Conservation (phyloP, 2,329 filamentous ascomycete species). For the Didymella pomorum region DNA sequence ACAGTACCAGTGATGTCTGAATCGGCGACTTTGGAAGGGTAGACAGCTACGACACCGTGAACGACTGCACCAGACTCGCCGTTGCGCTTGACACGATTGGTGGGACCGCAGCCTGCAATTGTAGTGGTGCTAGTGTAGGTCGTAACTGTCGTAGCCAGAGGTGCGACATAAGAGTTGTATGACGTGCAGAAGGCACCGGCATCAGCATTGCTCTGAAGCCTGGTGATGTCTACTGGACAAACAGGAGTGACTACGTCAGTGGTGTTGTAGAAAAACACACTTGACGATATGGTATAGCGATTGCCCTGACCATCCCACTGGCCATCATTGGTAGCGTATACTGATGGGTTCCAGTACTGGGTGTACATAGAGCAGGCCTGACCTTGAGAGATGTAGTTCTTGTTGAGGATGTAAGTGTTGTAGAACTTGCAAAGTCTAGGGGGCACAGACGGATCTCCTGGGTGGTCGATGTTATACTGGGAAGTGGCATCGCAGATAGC, state of each 20-base stretch:
- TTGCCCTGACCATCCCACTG: slow-evolving; percentile 5
- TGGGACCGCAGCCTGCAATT: slow-evolving; percentile 1
- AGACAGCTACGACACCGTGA: too few relatives aligned
- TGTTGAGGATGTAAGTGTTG: slow-evolving; percentile 43
- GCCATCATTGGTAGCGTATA: slow-evolving; percentile 6
- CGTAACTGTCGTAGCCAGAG: neutral
- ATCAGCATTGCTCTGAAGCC: neutral
- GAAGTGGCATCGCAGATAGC: slow-evolving; percentile 6
- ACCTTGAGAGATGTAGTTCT: slow-evolving; percentile 39
- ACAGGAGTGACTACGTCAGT: slow-evolving; percentile 4
- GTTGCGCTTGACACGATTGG: too few relatives aligned
- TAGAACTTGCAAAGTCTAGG: slow-evolving; percentile 43
- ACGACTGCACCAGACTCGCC: too few relatives aligned
- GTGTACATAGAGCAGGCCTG: slow-evolving; percentile 38
- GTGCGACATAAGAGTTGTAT: slow-evolving; percentile 2
- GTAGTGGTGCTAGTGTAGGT: neutral
- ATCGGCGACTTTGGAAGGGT: too few relatives aligned
- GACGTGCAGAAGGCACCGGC: slow-evolving; percentile 2
- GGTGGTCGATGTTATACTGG: slow-evolving; percentile 11
- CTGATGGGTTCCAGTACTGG: slow-evolving; percentile 17
- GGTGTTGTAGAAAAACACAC: slow-evolving; percentile 6
- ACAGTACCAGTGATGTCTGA: too few relatives aligned
- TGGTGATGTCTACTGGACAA: slow-evolving; percentile 4
- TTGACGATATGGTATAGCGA: slow-evolving; percentile 12
- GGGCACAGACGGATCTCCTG: too few relatives aligned